Evolutionary conservation across 768 basidiomycete genomes (phyloP), one percentile per base, ranked within the genome.

Genomic region (Psilocybe azurescens): DNA sequence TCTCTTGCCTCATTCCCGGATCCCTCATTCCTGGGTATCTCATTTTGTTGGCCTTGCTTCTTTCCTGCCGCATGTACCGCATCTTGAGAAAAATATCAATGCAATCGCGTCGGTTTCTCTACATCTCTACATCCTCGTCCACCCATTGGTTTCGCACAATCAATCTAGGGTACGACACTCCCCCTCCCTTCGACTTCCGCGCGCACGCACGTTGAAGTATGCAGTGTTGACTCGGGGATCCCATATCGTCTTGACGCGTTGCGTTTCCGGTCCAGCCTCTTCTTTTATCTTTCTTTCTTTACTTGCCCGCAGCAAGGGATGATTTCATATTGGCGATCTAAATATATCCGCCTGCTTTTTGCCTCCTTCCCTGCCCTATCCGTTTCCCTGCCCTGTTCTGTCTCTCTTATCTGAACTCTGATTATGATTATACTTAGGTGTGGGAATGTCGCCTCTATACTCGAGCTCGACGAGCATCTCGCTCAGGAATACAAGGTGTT

Each of bases 401-500:
- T 39, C 38, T 8, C 38, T 39, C 9, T 39, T 8, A 39, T 39
- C 38, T 39, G 38, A 39, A 39, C 38, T 39, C 38, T 39, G 38
- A 39, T 39, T 39, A 39, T 44, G 41, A 13, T 44, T 51, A 24
- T 51, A 49, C 24, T 48, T 59, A 95, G 95, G 65, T 98, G 97
- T 73, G 97, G 97, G 16, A 97, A 98, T 74, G 93, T 97, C 24
- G 95, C 96, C 33, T 95, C 94, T 30, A 95, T 99, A 69, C 82
- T 99, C 16, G 91, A 97, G 73, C 82, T 99, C 55, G 95, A 99
- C 74, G 97, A 98, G 68, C 84, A 95, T 68, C 84, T 99, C 32
- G 87, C 87, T 29, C 95, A 97, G 73, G 93, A 95, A 74, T 99
- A 98, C 78, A 97, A 96, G 72, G 95, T 97, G 16, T 99, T 99